These are phyloP conservation scores for Dichotomocladium elegans DNA, from an alignment of 371 early-diverging fungal genomes.

Conservation along the genomic window DNA sequence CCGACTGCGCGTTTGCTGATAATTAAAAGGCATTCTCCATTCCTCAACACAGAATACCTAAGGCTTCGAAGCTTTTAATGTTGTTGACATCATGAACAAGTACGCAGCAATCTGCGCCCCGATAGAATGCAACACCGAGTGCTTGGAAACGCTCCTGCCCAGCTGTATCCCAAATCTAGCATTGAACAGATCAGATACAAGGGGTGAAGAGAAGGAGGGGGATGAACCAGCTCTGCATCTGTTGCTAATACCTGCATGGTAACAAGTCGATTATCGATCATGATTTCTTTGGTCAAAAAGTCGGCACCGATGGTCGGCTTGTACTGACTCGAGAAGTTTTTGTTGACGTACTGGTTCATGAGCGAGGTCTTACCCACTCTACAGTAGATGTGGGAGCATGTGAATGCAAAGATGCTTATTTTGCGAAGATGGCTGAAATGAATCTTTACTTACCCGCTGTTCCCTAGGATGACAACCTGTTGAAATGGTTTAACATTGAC, in stretches of 20 bases:
- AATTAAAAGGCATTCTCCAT: no score
- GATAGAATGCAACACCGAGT: conserved; percentile 96
- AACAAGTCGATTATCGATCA: conserved; percentile 79
- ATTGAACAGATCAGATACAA: background rate
- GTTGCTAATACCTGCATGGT: conserved; percentile 77
- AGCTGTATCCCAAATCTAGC: conserved; percentile 90
- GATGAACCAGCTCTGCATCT: background rate
- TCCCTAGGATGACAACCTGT: conserved; percentile 85
- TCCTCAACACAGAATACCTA: no score
- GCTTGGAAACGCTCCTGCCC: conserved; percentile 97
- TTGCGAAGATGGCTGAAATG: background rate
- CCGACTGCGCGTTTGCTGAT: background rate
- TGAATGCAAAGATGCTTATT: background rate
- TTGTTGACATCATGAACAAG: conserved; percentile 97
- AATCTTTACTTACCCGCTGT: conserved; percentile 73
- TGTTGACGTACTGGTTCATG: conserved; percentile 99
- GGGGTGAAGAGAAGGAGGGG: no score
- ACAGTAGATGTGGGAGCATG: background rate
- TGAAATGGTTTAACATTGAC: no score
- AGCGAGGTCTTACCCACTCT: conserved; percentile 97
- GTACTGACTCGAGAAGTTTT: conserved; percentile 96
- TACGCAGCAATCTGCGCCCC: conserved; percentile 99
- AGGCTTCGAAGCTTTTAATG: conserved; percentile 87
- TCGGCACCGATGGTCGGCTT: conserved; percentile 99
- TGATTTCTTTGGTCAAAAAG: conserved; percentile 96